phyloP scores from a whole-genome alignment of 2,329 filamentous ascomycete species.

The Fusarium chlamydosporum region DNA sequence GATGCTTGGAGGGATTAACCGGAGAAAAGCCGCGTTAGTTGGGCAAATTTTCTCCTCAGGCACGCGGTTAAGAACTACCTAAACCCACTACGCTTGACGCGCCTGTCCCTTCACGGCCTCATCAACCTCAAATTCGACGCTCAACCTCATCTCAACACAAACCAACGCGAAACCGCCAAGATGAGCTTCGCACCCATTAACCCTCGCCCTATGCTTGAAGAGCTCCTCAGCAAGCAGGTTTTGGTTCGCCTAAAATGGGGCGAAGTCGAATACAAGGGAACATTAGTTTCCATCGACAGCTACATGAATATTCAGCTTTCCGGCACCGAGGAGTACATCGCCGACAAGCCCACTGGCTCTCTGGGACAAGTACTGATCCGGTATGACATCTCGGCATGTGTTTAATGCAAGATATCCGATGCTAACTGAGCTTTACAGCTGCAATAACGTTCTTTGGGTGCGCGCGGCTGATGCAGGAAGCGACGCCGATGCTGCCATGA shows the following conservation, averaged over 20 bases:
- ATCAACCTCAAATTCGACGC: conserved; percentile 38
- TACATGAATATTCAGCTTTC: conserved; percentile 99
- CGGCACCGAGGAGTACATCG: conserved; percentile 91
- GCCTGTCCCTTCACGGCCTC: conserved; percentile 44
- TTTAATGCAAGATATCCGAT: neutral
- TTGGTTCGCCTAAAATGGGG: conserved; percentile 97
- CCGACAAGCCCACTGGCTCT: conserved; percentile 85
- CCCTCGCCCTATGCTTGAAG: conserved; percentile 95
- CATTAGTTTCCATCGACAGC: conserved; percentile 91
- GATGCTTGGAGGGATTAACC: conserved; percentile 13
- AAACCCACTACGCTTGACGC: conserved; percentile 40
- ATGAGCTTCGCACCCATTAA: conserved; percentile 88
- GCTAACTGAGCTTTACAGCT: conserved; percentile 64
- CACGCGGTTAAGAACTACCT: conserved; percentile 32
- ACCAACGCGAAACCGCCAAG: conserved; percentile 32
- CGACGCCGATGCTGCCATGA: conserved; percentile 71
- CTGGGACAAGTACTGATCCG: conserved; percentile 94
- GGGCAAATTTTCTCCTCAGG: conserved; percentile 46
- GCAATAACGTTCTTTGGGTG: conserved; percentile 99
- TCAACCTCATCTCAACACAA: conserved; percentile 29
- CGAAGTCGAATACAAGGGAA: conserved; percentile 96
- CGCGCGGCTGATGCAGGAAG: conserved; percentile 68
- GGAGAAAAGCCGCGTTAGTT: conserved; percentile 26
- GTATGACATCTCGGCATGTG: conserved; percentile 61
- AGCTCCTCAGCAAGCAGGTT: conserved; percentile 91